Evolutionary conservation across 257 asterid genomes (phyloP).

Genomic region (Ophiorrhiza pumila): DNA sequence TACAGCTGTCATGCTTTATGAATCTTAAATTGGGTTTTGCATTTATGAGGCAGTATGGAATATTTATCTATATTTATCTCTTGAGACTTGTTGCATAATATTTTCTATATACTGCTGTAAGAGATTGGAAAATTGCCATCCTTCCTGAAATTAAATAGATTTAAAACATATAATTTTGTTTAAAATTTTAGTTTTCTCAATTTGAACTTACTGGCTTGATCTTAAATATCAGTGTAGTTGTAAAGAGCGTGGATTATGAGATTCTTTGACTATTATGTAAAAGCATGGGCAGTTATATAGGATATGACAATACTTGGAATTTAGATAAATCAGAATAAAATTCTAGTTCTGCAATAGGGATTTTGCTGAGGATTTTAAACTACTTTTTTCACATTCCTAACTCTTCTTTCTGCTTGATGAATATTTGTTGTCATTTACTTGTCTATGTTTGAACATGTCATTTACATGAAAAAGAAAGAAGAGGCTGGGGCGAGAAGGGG

Average conservation of each 20-base stretch:
- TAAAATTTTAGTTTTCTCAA: not conserved
- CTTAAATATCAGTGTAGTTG: not conserved
- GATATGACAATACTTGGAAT: not conserved
- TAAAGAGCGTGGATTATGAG: not conserved
- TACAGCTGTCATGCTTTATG: not conserved
- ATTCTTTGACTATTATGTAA: not conserved
- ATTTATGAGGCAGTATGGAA: not conserved
- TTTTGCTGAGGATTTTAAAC: not conserved
- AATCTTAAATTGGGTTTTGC: not conserved
- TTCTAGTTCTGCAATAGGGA: not conserved
- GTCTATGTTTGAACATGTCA: not conserved
- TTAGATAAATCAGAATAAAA: not conserved
- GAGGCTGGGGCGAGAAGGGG: too few species aligned
- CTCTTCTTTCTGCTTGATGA: not conserved
- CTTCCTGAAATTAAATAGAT: not conserved
- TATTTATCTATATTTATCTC: not conserved
- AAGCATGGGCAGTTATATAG: not conserved
- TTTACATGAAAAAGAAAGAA: too few species aligned
- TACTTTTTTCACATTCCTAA: not conserved
- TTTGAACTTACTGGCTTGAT: not conserved
- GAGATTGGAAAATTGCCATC: not conserved
- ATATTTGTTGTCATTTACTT: not conserved
- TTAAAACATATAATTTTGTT: not conserved
- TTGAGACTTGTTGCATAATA: not conserved
- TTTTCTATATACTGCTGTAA: not conserved